Evolutionary conservation across 2,329 filamentous ascomycete genomes (phyloP).

Genomic region (Calonectria crousiana): DNA sequence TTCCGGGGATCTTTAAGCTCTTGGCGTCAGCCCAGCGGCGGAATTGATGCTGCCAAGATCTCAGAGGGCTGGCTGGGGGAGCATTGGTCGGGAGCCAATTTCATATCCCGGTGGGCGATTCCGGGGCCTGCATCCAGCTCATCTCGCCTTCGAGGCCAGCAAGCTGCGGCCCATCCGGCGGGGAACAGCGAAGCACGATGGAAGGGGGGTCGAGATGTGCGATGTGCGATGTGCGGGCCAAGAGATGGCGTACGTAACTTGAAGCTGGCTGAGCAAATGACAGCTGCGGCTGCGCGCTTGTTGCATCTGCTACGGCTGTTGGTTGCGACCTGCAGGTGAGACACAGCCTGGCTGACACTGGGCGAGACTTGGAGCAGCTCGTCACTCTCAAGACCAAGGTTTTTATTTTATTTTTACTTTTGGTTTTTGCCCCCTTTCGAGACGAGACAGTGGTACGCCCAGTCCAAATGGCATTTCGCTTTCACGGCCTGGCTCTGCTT

Average conservation of each 20-base stretch:
- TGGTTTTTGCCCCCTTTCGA: not conserved
- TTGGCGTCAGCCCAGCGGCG: conserved; percentile 15
- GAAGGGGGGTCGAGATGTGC: not conserved
- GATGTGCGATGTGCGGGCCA: not conserved
- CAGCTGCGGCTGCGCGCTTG: not conserved
- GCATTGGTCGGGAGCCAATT: not conserved
- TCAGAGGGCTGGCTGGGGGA: not conserved
- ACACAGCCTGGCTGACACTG: conserved; percentile 9
- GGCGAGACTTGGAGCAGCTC: not conserved
- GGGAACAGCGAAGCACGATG: not conserved
- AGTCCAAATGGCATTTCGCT: not conserved
- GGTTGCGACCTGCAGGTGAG: conserved; percentile 3
- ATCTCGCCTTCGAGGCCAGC: conserved; percentile 11
- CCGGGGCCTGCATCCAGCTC: not conserved
- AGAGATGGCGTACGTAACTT: not conserved
- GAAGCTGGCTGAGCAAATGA: conserved; percentile 6
- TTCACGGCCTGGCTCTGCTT: not conserved
- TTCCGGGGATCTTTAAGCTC: not conserved
- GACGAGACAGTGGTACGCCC: not conserved
- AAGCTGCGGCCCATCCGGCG: not conserved
- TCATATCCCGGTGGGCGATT: not conserved
- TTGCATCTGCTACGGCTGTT: not conserved
- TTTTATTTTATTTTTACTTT: too few relatives aligned
- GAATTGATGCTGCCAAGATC: conserved; percentile 14
- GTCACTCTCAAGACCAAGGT: not conserved